Base-by-base conservation (phyloP, 2,329 filamentous ascomycete genomes). In the Pseudogymnoascus sp. region DNA sequence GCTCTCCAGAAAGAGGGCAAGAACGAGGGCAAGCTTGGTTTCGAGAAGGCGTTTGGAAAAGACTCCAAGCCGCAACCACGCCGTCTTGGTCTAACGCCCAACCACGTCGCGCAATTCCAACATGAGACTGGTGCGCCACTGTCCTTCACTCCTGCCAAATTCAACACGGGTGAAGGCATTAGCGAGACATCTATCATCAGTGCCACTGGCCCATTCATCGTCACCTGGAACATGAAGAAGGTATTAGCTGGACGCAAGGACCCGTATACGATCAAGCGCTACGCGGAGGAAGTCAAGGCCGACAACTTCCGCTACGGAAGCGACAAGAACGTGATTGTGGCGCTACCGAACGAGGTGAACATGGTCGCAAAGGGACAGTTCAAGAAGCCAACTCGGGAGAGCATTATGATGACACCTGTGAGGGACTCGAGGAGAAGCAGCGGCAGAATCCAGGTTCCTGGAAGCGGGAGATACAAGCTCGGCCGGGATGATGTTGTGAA, bases 281-380 rank as follows among this genome's bases (percentile, higher is more conserved):
- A 99, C 73, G 83, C 86, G 0, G 94, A 99, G 71, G 89, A 96
- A 67, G 92, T 99, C 73, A 97, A 95, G 81, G 94, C 94, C 3
- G 94, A 99, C 75, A 96, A 99, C 75, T 99, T 99, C 85, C 92
- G 94, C 71, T 99, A 92, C 72, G 93, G 93, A 56, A 92, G 88
- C 4, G 94, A 99, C 76, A 96, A 96, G 84, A 97, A 97, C 71
- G 91, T 99, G 70, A 96, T 99, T 71, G 93, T 99, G 37, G 94
- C 94, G 0, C 79, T 99, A 67, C 92, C 94, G 1, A 96, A 99
- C 73, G 92, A 97, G 75, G 94, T 99, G 69, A 95, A 97, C 76
- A 97, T 97, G 92, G 91, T 99, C 11, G 89, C 88, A 53, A 92
- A 93, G 76, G 84, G 88, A 69, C 88, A 86, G 63, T 83, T 99